Evolutionary conservation across 2,329 filamentous ascomycete species (phyloP).

Genomic region (Neofusicoccum ribis): DNA sequence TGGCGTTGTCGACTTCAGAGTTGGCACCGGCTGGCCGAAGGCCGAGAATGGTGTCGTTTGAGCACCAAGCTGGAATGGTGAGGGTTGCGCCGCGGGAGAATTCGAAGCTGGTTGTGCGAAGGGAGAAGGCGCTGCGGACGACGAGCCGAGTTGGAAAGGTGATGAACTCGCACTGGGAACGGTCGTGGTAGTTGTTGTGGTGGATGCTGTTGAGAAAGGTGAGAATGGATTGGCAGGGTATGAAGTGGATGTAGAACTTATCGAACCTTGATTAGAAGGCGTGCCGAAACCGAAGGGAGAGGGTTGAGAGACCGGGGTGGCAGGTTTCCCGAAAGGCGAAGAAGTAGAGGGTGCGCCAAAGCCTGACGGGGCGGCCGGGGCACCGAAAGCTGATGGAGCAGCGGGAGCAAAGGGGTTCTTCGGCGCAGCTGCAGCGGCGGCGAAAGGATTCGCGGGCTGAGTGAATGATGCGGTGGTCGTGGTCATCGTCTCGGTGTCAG

Average conservation of each 20-base stretch:
- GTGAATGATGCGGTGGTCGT: constrained; percentile 1
- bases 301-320: background rate
- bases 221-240: background rate
- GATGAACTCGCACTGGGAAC: background rate
- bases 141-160: background rate
- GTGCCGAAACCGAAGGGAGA: background rate
- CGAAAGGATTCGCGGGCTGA: background rate
- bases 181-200: background rate
- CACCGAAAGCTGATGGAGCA: background rate
- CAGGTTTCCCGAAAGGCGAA: constrained; percentile 8
- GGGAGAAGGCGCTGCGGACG: background rate
- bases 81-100: background rate
- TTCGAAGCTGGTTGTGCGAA: background rate
- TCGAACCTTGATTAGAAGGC: constrained; percentile 4
- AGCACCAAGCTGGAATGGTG: background rate
- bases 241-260: background rate
- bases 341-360: background rate
- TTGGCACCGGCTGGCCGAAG: background rate
- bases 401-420: background rate
- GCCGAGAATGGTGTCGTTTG: background rate
- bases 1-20: background rate
- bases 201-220: constrained; percentile 5
- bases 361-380: background rate
- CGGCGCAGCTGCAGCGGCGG: background rate
- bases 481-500: constrained; percentile 21